Evolutionary conservation across 169 alveolate species (phyloP).

Genomic region (Cryptosporidium ryanae): DNA sequence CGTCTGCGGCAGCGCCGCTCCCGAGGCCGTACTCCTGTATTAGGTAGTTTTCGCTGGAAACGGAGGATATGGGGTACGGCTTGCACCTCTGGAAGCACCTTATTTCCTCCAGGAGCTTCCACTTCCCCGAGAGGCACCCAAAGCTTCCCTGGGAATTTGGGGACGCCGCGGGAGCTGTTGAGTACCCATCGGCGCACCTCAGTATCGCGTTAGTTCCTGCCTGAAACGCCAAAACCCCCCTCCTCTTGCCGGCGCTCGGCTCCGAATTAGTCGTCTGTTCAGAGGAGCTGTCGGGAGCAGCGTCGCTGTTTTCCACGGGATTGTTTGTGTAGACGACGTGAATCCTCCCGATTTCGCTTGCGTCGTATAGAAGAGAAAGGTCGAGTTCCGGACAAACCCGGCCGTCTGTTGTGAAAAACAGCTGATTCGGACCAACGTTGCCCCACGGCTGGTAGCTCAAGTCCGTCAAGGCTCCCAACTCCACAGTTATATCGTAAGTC

Average conservation of each 20-base stretch:
- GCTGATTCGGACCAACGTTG: conserved; percentile 74
- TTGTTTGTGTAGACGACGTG: conserved; percentile 18
- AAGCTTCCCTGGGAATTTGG: conserved; percentile 13
- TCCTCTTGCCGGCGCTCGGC: no score
- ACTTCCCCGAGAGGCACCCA: conserved; percentile 43
- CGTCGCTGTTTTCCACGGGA: conserved; percentile 4
- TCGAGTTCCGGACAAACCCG: conserved; percentile 19
- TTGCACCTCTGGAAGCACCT: conserved; percentile 39
- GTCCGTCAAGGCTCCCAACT: conserved; percentile 80
- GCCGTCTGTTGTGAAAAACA: conserved; percentile 74
- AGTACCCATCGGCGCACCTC: conserved; percentile 33
- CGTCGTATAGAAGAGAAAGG: conserved; percentile 2
- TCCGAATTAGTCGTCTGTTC: no score
- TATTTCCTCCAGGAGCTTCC: conserved; percentile 18
- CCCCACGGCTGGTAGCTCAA: conserved; percentile 83
- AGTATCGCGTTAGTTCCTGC: conserved; percentile 58
- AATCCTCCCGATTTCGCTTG: conserved; percentile 5
- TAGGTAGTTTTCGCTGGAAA: conserved; percentile 36
- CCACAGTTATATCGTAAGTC: conserved; percentile 77
- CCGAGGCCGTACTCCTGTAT: background rate
- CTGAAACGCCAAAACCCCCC: conserved; percentile 6
- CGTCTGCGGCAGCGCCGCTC: background rate
- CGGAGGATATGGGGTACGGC: conserved; percentile 42
- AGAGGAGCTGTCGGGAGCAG: background rate
- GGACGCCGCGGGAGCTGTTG: background rate